Percentiles rank a stretch among this genome's conserved stretches.
These are phyloP conservation scores for Calonectria multiphialidica DNA, from an alignment of 2,329 filamentous ascomycete genomes.

Conservation along the genomic window DNA sequence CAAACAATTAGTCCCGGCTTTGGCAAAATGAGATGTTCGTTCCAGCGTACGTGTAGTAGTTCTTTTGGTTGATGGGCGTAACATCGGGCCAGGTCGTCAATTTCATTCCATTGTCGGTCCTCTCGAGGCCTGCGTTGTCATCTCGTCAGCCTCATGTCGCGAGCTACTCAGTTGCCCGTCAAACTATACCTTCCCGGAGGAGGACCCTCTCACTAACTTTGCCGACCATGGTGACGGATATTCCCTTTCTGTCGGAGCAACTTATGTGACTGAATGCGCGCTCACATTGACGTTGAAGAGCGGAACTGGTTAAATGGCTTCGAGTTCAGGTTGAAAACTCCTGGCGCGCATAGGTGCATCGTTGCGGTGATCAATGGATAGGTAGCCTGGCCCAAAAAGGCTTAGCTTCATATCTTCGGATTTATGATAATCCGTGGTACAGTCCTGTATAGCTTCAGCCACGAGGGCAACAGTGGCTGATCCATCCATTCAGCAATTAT, in stretches of 20 bases:
- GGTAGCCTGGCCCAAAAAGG: conserved; percentile 29
- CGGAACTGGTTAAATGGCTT: conserved; percentile 31
- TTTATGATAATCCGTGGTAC: conserved; percentile 30
- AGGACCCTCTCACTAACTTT: conserved; percentile 76
- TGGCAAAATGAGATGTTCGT: neutral
- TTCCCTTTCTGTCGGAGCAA: conserved; percentile 29
- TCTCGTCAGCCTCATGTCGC: conserved; percentile 39
- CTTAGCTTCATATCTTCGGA: conserved; percentile 25
- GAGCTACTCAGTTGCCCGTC: conserved; percentile 21
- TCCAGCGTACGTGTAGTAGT: conserved; percentile 89
- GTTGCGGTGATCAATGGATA: conserved; percentile 30
- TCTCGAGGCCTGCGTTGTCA: conserved; percentile 78
- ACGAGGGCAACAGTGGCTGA: neutral
- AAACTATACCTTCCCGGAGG: conserved; percentile 66
- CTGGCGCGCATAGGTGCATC: conserved; percentile 38
- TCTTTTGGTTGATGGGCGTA: conserved; percentile 97
- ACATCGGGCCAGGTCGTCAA: conserved; percentile 94
- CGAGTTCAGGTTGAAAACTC: conserved; percentile 43
- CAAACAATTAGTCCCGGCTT: conserved; percentile 31
- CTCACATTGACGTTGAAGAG: conserved; percentile 38
- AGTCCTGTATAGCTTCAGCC: neutral
- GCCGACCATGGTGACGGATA: conserved; percentile 64
- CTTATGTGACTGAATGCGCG: conserved; percentile 25
- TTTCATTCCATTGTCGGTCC: conserved; percentile 99
- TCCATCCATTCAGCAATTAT: neutral